Percentiles rank a stretch among this genome's conserved stretches.
Conservation (phyloP, 2,329 filamentous ascomycete genomes). For the Diaporthe citriasiana region DNA sequence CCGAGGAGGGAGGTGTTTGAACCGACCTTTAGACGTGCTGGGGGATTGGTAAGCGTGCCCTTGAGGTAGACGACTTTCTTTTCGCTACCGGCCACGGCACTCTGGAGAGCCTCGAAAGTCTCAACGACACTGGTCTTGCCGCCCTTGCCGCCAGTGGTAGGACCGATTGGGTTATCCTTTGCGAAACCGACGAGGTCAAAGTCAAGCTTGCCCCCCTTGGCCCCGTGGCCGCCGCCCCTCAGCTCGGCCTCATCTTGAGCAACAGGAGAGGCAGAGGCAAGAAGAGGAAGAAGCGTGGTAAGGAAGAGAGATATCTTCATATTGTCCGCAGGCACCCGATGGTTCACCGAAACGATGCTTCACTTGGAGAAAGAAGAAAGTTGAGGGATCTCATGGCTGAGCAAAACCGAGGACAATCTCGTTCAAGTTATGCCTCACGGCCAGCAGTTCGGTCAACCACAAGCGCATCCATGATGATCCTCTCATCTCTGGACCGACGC, state of each 20-base stretch:
- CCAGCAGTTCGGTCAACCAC: not conserved
- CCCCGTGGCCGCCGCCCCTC: not conserved
- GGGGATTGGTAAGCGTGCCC: slow-evolving; percentile 12
- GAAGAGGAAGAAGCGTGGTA: not conserved
- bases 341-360: not conserved
- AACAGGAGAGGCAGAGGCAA: not conserved
- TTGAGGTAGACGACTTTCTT: slow-evolving; percentile 15
- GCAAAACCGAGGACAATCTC: not conserved
- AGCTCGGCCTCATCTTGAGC: not conserved
- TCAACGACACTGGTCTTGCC: not conserved
- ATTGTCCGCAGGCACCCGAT: not conserved
- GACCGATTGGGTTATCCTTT: slow-evolving; percentile 18
- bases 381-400: no score
- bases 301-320: slow-evolving; percentile 23
- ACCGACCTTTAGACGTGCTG: slow-evolving; percentile 8
- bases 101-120: slow-evolving; percentile 8
- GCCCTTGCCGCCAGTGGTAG: slow-evolving; percentile 1
- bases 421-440: not conserved
- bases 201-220: not conserved
- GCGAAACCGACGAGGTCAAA: slow-evolving; percentile 17
- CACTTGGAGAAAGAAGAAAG: not conserved
- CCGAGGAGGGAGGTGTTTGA: slow-evolving; percentile 19
- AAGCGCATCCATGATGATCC: no score
- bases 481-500: slow-evolving; percentile 5
- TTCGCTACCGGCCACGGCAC: not conserved